phyloP scores from a whole-genome alignment of 2,329 filamentous ascomycete genomes.

The Xylaria sp. region DNA sequence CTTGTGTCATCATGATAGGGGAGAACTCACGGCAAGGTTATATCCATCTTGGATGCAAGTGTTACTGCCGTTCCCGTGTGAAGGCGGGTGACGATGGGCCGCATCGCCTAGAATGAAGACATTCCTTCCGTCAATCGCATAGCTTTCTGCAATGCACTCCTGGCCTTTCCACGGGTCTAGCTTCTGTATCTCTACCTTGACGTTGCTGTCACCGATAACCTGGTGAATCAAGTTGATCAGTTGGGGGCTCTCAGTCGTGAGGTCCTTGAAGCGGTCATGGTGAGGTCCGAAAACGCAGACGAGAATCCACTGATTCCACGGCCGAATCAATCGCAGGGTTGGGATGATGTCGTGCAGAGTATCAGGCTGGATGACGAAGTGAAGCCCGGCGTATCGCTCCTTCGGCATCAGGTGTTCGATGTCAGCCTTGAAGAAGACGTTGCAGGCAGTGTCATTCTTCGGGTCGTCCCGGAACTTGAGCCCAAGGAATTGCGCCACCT shows the following conservation, averaged over 20 bases:
- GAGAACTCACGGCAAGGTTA: conserved; percentile 40
- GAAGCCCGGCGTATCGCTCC: conserved; percentile 47
- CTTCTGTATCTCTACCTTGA: conserved; percentile 46
- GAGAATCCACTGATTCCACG: conserved; percentile 53
- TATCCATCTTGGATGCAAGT: conserved; percentile 54
- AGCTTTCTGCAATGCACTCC: conserved; percentile 54
- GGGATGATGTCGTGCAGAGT: conserved; percentile 39
- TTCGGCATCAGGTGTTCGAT: conserved; percentile 43
- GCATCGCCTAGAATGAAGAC: conserved; percentile 52
- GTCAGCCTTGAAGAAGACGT: conserved; percentile 41
- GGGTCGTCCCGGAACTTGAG: conserved; percentile 34
- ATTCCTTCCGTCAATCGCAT: conserved; percentile 45
- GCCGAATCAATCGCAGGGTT: conserved; percentile 50
- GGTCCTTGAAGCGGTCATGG: conserved; percentile 10
- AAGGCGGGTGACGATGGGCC: conserved; percentile 53
- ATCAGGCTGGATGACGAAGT: conserved; percentile 50
- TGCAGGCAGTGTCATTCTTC: conserved; percentile 36
- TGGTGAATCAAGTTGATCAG: conserved; percentile 28
- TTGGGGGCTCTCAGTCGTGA: conserved; percentile 12
- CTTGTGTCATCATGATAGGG: background rate
- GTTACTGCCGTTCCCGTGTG: conserved; percentile 53
- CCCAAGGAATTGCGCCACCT: conserved; percentile 34
- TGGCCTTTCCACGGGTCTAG: conserved; percentile 57
- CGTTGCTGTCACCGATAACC: conserved; percentile 44
- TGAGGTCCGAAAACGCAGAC: conserved; percentile 37